These are phyloP conservation scores for Yarrowia keelungensis DNA, from an alignment of 805 yeast species.

Conservation along the genomic window DNA sequence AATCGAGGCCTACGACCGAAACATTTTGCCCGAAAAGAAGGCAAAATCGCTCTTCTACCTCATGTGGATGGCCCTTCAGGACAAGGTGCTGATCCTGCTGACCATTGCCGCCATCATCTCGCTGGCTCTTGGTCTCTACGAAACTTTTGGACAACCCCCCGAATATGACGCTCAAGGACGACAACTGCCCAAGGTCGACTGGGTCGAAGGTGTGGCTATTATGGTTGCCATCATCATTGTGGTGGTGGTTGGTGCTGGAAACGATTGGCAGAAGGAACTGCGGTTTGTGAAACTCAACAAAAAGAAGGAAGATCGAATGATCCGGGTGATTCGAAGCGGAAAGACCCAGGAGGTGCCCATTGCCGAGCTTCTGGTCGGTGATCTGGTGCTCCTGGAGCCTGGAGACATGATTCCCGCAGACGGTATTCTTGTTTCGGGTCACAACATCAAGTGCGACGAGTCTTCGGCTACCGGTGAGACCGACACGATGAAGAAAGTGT, in stretches of 20 bases:
- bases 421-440: constrained; percentile 72
- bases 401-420: constrained; percentile 96
- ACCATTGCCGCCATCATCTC: constrained; percentile 88
- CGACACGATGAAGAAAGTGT: constrained; percentile 72
- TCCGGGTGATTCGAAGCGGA: constrained; percentile 78
- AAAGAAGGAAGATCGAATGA: constrained; percentile 82
- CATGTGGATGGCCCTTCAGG: constrained; percentile 85
- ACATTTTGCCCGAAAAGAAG: constrained; percentile 73
- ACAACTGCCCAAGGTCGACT: constrained; percentile 82
- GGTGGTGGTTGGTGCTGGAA: constrained; percentile 91
- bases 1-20: constrained; percentile 65
- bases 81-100: constrained; percentile 84
- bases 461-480: constrained; percentile 94
- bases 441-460: constrained; percentile 84
- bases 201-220: constrained; percentile 99
- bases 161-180: constrained; percentile 80
- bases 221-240: constrained; percentile 89
- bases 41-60: constrained; percentile 71
- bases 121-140: constrained; percentile 87
- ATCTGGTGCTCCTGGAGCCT: constrained; percentile 78
- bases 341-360: constrained; percentile 71
- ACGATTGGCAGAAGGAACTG: constrained; percentile 94
- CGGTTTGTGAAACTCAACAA: constrained; percentile 89
- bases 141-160: constrained; percentile 84
- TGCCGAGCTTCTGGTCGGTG: constrained; percentile 84